Evolutionary conservation across 805 yeast species (phyloP).

Genomic region (Priceomyces fermenticarens): DNA sequence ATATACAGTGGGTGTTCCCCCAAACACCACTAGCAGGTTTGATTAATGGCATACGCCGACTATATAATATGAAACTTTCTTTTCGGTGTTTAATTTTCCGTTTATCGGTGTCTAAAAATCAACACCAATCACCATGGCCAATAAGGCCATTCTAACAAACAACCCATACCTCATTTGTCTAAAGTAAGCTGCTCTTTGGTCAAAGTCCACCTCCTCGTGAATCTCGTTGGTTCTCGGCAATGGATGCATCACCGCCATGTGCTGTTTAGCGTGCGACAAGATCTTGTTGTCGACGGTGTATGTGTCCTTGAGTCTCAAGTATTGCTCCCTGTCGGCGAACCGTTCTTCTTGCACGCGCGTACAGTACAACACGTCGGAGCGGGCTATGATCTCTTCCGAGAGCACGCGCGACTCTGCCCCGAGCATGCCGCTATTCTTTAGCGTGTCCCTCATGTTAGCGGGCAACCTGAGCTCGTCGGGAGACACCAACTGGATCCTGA

Average conservation of each 20-base stretch:
- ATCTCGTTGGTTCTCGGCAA: slow-evolving; percentile 96
- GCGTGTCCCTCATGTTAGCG: slow-evolving; percentile 61
- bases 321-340: slow-evolving; percentile 71
- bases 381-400: slow-evolving; percentile 80
- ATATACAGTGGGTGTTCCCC: slow-evolving; percentile 2
- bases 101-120: no score
- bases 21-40: no score
- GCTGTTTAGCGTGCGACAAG: slow-evolving; percentile 89
- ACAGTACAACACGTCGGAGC: slow-evolving; percentile 93
- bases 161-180: slow-evolving; percentile 99
- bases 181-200: slow-evolving; percentile 98
- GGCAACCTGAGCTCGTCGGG: slow-evolving; percentile 90
- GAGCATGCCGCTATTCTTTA: slow-evolving; percentile 65
- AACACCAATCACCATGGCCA: slow-evolving; percentile 97
- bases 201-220: slow-evolving; percentile 97
- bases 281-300: slow-evolving; percentile 92
- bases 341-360: slow-evolving; percentile 98
- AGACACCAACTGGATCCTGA: slow-evolving; percentile 84
- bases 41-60: no score
- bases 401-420: slow-evolving; percentile 71
- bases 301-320: slow-evolving; percentile 84
- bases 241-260: slow-evolving; percentile 99
- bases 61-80: no score
- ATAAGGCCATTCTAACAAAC: slow-evolving; percentile 96
- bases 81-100: no score